Evolutionary conservation across 495 filamentous ascomycete genomes (phyloP), one percentile per base, ranked within the genome.

Genomic region (Penicillium lividum): DNA sequence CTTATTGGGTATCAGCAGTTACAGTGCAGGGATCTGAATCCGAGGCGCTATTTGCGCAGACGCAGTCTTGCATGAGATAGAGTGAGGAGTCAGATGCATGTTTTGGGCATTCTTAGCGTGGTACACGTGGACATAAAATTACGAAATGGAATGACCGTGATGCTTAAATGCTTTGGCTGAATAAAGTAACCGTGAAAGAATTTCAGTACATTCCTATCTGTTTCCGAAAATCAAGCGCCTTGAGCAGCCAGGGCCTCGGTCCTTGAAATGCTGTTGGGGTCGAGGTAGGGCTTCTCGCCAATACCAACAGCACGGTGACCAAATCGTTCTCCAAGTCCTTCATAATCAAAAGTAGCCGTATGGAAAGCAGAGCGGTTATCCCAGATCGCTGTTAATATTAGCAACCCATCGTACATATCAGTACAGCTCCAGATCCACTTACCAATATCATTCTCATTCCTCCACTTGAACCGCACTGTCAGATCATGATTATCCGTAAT

Each of bases 401-500:
- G 48, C 16, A 48, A 51, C 4, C 27, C 5, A 36, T 22, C 9
- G 11, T 10, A 27, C 4, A 46, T 11, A 7, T 40, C 15, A 4
- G 38, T 3, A 46, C 1, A 29, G 4, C 15, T 40, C 16, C 30
- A 42, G 22, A 22, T 22, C 1, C 1, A 51, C 57, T 57, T 44
- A 61, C 64, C 86, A 18, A 88, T 64, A 63, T 88, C 82, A 58
- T 85, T 83, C 49, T 64, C 65, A 53, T 79, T 73, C 40, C 76
- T 64, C 86, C 86, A 92, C 57, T 79, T 76, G 66, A 83, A 78
- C 22, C 89, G 74, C 3, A 91, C 87, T 73, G 91, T 89, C 42
- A 89, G 71, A 61, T 93, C 89, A 62, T 90, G 89, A 69, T 90
- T 91, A 68, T 91, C 83, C 8, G 81, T 75, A 31, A 92, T 76